Conservation (phyloP, 1,139 yeast species). For the Hyphopichia buzzinii region DNA sequence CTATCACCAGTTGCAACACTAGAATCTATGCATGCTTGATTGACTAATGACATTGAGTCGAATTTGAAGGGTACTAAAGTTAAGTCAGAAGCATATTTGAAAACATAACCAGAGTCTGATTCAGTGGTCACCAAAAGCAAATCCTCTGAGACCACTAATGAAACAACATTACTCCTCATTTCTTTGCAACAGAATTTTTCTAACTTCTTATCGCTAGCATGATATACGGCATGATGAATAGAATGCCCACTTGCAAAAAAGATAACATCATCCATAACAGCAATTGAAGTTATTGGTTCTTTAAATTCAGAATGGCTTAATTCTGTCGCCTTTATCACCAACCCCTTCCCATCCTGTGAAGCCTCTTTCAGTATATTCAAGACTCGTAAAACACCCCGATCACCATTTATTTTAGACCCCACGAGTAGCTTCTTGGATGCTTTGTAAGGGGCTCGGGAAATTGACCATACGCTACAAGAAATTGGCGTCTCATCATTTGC, state of each 20-base stretch:
- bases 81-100: slow-evolving; percentile 14
- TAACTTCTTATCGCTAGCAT: slow-evolving; percentile 36
- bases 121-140: slow-evolving; percentile 35
- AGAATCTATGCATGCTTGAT: slow-evolving; percentile 27
- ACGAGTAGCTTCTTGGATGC: slow-evolving; percentile 39
- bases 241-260: slow-evolving; percentile 32
- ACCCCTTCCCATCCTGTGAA: slow-evolving; percentile 13
- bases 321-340: slow-evolving; percentile 26
- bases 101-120: slow-evolving; percentile 37
- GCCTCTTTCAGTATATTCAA: slow-evolving; percentile 34
- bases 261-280: slow-evolving; percentile 34
- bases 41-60: slow-evolving; percentile 21
- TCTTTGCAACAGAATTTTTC: slow-evolving; percentile 13
- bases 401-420: slow-evolving; percentile 29
- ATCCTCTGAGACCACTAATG: slow-evolving; percentile 23
- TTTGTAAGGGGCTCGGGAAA: slow-evolving; percentile 29
- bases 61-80: not conserved
- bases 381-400: slow-evolving; percentile 39
- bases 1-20: slow-evolving; percentile 42
- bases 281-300: slow-evolving; percentile 36
- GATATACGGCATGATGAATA: slow-evolving; percentile 39
- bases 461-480: slow-evolving; percentile 35
- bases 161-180: slow-evolving; percentile 38
- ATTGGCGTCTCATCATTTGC: slow-evolving; percentile 33
- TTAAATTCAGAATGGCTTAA: slow-evolving; percentile 36